phyloP scores from a whole-genome alignment of 2,329 filamentous ascomycete genomes.

The Botrytis sinoallii region DNA sequence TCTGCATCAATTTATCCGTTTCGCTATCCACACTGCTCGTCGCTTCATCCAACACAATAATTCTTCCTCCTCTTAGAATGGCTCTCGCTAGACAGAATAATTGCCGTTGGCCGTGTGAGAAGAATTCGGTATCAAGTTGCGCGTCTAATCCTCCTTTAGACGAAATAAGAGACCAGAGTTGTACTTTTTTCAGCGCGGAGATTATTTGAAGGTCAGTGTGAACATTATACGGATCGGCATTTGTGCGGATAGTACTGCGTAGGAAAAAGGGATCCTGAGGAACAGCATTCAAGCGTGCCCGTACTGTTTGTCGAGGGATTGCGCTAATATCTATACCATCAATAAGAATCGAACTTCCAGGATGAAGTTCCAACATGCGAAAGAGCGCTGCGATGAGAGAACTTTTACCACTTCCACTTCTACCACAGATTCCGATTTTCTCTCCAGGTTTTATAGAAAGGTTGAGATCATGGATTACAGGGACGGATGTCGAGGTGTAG shows the following conservation, averaged over 20 bases:
- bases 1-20: slow-evolving; percentile 55
- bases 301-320: slow-evolving; percentile 45
- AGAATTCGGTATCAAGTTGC: slow-evolving; percentile 57
- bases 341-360: slow-evolving; percentile 43
- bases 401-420: slow-evolving; percentile 44
- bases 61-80: slow-evolving; percentile 40
- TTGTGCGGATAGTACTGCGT: slow-evolving; percentile 46
- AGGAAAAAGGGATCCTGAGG: slow-evolving; percentile 52
- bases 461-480: slow-evolving; percentile 37
- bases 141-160: slow-evolving; percentile 29
- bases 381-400: slow-evolving; percentile 48
- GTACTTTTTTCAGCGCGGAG: slow-evolving; percentile 45
- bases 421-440: slow-evolving; percentile 49
- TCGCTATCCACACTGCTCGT: slow-evolving; percentile 53
- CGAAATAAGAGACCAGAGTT: slow-evolving; percentile 30
- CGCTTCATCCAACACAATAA: slow-evolving; percentile 44
- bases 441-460: slow-evolving; percentile 52
- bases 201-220: slow-evolving; percentile 44
- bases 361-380: slow-evolving; percentile 46
- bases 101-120: slow-evolving; percentile 55
- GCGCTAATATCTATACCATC: slow-evolving; percentile 47
- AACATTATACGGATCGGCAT: slow-evolving; percentile 44
- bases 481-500: slow-evolving; percentile 31
- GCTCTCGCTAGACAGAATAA: slow-evolving; percentile 49
- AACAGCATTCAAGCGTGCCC: slow-evolving; percentile 42